A percentile compares a stretch with the other conserved stretches of the same genome.
phyloP scores from a whole-genome alignment of 345 rosid species.

The Salix suchowensis region DNA sequence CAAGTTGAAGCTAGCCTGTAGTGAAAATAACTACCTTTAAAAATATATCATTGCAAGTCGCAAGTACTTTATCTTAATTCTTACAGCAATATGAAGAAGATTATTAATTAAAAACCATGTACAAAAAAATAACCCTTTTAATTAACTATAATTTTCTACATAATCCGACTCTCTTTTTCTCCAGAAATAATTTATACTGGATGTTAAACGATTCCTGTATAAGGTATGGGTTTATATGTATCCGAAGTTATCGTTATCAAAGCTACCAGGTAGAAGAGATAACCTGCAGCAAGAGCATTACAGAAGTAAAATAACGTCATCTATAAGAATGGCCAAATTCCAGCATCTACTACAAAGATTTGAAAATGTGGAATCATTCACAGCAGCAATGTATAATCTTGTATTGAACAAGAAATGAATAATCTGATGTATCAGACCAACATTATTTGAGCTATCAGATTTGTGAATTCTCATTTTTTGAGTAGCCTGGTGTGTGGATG shows the following conservation, averaged over 20 bases:
- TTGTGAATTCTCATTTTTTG: not conserved
- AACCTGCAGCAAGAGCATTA: not conserved
- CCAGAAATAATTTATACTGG: not conserved
- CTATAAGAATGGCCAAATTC: not conserved
- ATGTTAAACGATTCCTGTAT: not conserved
- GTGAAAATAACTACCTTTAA: too few species aligned
- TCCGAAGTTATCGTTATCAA: not conserved
- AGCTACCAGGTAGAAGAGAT: not conserved
- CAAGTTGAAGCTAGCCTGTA: too few species aligned
- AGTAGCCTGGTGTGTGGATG: not conserved
- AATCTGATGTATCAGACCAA: not conserved
- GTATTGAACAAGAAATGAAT: not conserved
- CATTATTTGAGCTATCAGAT: not conserved
- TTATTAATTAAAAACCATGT: not conserved
- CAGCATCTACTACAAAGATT: not conserved
- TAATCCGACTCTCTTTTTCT: not conserved
- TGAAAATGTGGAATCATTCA: not conserved
- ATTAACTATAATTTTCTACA: not conserved
- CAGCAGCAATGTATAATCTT: not conserved
- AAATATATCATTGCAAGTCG: too few species aligned
- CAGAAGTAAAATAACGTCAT: not conserved
- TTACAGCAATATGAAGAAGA: not conserved
- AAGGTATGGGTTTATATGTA: not conserved
- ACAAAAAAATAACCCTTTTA: not conserved
- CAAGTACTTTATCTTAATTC: too few species aligned